Evolutionary conservation across 202 grass and related monocot genomes (phyloP).

Genomic region (Panicum virgatum): DNA sequence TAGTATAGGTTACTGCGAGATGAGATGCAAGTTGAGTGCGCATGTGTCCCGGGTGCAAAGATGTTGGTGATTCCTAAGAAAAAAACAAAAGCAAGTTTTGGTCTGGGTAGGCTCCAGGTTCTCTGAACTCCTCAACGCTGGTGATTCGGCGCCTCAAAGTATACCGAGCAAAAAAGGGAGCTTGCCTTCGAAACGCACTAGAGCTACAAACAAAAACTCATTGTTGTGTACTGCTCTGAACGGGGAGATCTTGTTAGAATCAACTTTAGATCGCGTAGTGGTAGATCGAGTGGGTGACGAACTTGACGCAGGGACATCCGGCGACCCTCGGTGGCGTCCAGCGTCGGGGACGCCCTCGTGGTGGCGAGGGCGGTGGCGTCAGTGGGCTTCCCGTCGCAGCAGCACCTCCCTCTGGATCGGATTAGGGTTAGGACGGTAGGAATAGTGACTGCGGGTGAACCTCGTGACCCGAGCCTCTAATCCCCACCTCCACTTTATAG

Average conservation of each 20-base stretch:
- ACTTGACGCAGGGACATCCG: too few species aligned
- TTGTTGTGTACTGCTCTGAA: conserved; percentile 7
- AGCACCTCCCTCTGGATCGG: too few species aligned
- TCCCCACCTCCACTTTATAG: too few species aligned
- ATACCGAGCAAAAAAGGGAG: neutral
- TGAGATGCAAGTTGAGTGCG: conserved; percentile 20
- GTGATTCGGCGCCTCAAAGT: conserved; percentile 23
- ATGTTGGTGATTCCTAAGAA: conserved; percentile 38
- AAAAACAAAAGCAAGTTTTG: conserved; percentile 50
- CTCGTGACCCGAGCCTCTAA: too few species aligned
- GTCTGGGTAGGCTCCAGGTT: conserved; percentile 45
- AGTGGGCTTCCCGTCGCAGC: too few species aligned
- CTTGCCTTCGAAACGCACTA: conserved; percentile 39
- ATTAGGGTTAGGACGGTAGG: too few species aligned
- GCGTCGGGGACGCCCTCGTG: too few species aligned
- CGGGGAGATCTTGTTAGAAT: neutral
- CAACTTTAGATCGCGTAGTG: too few species aligned
- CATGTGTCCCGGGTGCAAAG: conserved; percentile 27
- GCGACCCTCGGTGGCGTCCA: too few species aligned
- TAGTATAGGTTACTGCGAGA: conserved; percentile 14
- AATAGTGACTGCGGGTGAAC: too few species aligned
- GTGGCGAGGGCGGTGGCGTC: too few species aligned
- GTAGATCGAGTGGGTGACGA: too few species aligned
- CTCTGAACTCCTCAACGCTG: conserved; percentile 35
- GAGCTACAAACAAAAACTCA: conserved; percentile 38